Base-by-base conservation (phyloP, 106 monocot genomes). In the Chionographis japonica region DNA sequence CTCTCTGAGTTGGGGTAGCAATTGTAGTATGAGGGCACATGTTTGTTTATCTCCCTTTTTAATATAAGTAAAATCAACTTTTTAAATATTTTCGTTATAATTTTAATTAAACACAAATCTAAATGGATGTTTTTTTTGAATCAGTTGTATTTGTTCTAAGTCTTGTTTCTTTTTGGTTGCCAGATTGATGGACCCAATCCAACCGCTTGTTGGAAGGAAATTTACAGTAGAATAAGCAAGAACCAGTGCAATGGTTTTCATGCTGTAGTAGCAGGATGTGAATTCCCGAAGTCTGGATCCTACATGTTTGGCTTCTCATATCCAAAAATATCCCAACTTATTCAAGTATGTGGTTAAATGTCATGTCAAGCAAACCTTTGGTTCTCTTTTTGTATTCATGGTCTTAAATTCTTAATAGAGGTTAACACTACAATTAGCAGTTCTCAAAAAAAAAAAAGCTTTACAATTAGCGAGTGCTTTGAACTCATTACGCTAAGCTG, bases 241-340 rank as follows among this genome's bases (percentile, higher is more conserved):
- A 86, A 61, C 13, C 65, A 61, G 39, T 54, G 20, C n/a, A 58
- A 84, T 63, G 68, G 52, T 68, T 63, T 53, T 62, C 19, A 56
- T 65, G 27, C 66, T 70, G 79, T 66, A 49, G 69, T 63, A 4
- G 81, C 61, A 40, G 75, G 73, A 52, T 71, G 52, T 57, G 80
- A 86, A 56, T 60, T 84, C 54, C 89, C 80, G 13, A 84, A 81
- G 51, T 82, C 95, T 76, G 95, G 95, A 40, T 89, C 88, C 50
- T 78, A 89, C 74, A 92, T 97, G 95, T 97, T 97, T 87, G 95
- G 95, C 46, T 92, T 97, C 74, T 82, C 84, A 52, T 68, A 78
- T 82, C 75, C 81, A 61, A 84, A 76, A 63, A 67, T 97, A 67
- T 70, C 79, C 43, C 80, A 83, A 62, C 75, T 86, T 68, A 97